Evolutionary conservation across 1,284 basidiomycete species (phyloP), one percentile per base, ranked within the genome.

Genomic region (Kalmanozyma brasiliensis): DNA sequence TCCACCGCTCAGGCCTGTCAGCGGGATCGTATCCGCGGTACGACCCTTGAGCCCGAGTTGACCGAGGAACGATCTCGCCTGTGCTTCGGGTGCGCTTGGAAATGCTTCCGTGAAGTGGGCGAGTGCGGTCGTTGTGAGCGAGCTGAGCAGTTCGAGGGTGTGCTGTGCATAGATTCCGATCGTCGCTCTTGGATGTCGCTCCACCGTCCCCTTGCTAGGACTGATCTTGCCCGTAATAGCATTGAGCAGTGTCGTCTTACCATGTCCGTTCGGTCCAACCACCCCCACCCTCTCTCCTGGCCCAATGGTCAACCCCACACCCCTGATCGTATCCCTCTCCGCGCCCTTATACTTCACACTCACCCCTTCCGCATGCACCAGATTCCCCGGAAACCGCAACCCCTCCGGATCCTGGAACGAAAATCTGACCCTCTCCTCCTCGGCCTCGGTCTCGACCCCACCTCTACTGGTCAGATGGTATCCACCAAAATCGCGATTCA

Each of bases 271-370:
- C 6, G 81, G 79, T 0, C 89, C 89, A 8, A 89, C 85, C 17
- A 90, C 81, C 0, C 86, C 89, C 16, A 87, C 83, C 14, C 88
- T 84, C 20, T 86, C 86, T 8, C 86, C 86, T 5, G 86, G 86
- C 11, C 86, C 84, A 26, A 90, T 80, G 17, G 87, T 86, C n/a
- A 90, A 80, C 4, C 83, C 85, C 8, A 90, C 84, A 13, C 85
- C 85, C 49, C 85, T 83, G 34, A 91, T 76, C 26, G 88, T 82
- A 17, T 84, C 75, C 41, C 74, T 82, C 16, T 59, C 62, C 4
- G 61, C 45, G 14, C 66, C 67, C 0, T 74, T 64, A 71, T 87
- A 88, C 7, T 82, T 62, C 60, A 87, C 85, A 8, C 83, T 76
- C 3, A 88, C 85, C 3, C 83, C 81, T 52, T 88, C 85, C 34